Conservation (phyloP, 2,329 filamentous ascomycete genomes). For the Colletotrichum filicis region DNA sequence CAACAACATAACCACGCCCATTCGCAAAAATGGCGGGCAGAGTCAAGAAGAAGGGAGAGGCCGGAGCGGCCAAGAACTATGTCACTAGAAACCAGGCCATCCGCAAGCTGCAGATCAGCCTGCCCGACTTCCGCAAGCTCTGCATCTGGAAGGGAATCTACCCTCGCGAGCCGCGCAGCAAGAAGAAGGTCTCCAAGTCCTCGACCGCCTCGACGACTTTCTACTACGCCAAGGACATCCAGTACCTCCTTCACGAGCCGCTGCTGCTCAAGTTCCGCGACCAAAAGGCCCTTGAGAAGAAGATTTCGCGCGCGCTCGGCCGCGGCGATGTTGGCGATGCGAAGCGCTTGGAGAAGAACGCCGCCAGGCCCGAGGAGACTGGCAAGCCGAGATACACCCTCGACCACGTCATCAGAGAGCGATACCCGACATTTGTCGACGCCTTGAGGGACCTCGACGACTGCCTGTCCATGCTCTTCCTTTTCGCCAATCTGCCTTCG, state of each 20-base stretch:
- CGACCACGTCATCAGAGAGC: conserved; percentile 97
- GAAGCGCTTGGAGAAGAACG: conserved; percentile 86
- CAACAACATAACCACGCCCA: conserved; percentile 34
- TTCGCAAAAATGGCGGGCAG: conserved; percentile 66
- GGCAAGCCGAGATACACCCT: conserved; percentile 90
- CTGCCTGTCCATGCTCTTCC: conserved; percentile 94
- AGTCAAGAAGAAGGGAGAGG: conserved; percentile 91
- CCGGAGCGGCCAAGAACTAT: conserved; percentile 97
- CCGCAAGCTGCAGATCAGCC: conserved; percentile 95
- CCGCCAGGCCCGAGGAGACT: conserved; percentile 88
- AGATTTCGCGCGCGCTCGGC: conserved; percentile 92
- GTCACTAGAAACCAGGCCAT: conserved; percentile 97
- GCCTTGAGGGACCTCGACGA: conserved; percentile 95
- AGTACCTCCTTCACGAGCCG: conserved; percentile 97
- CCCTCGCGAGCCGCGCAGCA: conserved; percentile 94
- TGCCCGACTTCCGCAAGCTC: conserved; percentile 96
- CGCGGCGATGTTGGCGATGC: conserved; percentile 92
- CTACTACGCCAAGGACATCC: conserved; percentile 92
- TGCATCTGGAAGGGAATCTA: conserved; percentile 99
- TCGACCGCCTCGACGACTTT: conserved; percentile 93
- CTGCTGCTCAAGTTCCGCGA: conserved; percentile 95
- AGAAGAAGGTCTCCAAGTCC: conserved; percentile 95
- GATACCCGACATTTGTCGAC: conserved; percentile 97
- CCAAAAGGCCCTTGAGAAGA: conserved; percentile 96
- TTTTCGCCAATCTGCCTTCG: conserved; percentile 96